These are phyloP conservation scores for Castanopsis chinensis DNA, from an alignment of 306 rosid genomes.

Conservation along the genomic window DNA sequence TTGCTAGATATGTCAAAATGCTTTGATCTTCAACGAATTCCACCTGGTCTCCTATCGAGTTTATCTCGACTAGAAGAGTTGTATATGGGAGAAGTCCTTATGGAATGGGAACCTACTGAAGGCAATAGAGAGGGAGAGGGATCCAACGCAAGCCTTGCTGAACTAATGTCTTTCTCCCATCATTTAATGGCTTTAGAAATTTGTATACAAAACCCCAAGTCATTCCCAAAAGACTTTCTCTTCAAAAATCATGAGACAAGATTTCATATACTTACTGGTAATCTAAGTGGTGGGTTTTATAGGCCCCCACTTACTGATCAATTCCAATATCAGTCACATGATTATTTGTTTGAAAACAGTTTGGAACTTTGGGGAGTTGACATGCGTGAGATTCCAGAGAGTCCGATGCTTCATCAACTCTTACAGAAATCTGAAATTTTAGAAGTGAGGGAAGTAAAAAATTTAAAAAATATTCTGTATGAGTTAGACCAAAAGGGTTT, in stretches of 20 bases:
- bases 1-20: not conserved
- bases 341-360: not conserved
- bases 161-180: conserved; percentile 11
- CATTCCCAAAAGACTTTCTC: too few species aligned
- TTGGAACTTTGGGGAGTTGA: not conserved
- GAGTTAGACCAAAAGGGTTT: conserved; percentile 16
- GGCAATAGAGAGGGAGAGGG: not conserved
- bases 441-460: not conserved
- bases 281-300: not conserved
- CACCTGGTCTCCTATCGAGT: not conserved
- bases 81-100: too few species aligned
- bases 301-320: not conserved
- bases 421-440: conserved; percentile 20
- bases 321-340: too few species aligned
- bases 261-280: too few species aligned
- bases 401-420: conserved; percentile 8
- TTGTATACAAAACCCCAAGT: not conserved
- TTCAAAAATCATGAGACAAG: too few species aligned
- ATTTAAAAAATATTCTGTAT: conserved; percentile 6
- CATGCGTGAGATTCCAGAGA: not conserved
- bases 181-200: conserved; percentile 6
- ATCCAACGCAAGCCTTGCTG: conserved; percentile 14
- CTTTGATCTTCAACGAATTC: not conserved
- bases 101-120: not conserved
- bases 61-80: not conserved